These are phyloP conservation scores for Hymenoscyphus fraxineus DNA, from an alignment of 2,329 filamentous ascomycete genomes.

Conservation along the genomic window DNA sequence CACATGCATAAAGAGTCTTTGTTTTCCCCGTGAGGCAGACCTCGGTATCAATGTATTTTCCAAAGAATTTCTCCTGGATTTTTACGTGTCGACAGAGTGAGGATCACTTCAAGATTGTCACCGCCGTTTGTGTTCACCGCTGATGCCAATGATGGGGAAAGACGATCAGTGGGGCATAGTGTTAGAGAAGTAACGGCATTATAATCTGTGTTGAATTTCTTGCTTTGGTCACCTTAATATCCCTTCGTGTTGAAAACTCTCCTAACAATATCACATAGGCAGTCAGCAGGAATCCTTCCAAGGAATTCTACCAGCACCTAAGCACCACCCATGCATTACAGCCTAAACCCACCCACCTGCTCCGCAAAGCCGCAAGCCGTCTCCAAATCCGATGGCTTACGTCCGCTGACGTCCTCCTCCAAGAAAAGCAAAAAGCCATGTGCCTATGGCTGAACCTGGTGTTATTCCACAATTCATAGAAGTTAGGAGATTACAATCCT, in stretches of 20 bases:
- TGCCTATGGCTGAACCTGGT: not conserved
- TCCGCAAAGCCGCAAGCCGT: not conserved
- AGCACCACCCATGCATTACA: not conserved
- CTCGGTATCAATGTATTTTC: not conserved
- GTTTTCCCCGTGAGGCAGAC: not conserved
- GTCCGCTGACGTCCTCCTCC: not conserved
- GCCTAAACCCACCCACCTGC: not conserved
- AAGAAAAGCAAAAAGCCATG: not conserved
- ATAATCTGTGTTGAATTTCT: not conserved
- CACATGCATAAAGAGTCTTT: conserved; percentile 1
- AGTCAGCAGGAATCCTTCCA: not conserved
- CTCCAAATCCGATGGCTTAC: not conserved
- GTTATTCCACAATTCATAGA: not conserved
- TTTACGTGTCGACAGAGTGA: not conserved
- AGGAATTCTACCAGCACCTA: not conserved
- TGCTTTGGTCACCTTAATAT: not conserved
- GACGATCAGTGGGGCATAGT: not conserved
- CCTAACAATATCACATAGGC: not conserved
- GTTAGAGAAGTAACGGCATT: not conserved
- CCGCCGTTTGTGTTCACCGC: not conserved
- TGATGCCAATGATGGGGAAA: not conserved
- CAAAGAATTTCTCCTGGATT: not conserved
- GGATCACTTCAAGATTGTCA: not conserved
- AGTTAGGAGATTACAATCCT: not conserved
- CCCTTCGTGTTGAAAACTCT: not conserved